A percentile compares a stretch with the other conserved stretches of the same genome.
Conservation (phyloP, 2,329 filamentous ascomycete genomes). For the Aspergillus calidoustus region DNA sequence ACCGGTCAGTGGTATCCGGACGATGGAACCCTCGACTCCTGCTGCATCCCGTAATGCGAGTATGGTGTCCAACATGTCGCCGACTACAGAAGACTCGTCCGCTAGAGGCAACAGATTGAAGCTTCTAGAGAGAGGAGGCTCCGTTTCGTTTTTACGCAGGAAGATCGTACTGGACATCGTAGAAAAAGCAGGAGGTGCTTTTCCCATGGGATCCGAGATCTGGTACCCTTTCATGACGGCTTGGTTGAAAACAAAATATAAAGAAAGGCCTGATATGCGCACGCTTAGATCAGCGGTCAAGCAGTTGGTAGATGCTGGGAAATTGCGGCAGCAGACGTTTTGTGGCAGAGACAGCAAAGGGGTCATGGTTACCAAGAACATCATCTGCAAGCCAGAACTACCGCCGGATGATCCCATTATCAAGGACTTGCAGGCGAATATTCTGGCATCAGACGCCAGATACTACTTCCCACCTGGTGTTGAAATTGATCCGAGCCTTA, state of each 20-base stretch:
- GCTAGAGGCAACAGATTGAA: background rate
- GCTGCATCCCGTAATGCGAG: background rate
- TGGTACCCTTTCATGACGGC: conserved; percentile 58
- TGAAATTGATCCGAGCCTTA: conserved; percentile 42
- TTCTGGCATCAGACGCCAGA: conserved; percentile 51
- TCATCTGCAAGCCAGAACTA: conserved; percentile 55
- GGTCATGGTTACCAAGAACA: conserved; percentile 53
- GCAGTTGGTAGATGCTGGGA: conserved; percentile 54
- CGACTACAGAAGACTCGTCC: conserved; percentile 6
- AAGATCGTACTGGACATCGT: conserved; percentile 61
- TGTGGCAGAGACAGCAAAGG: conserved; percentile 55
- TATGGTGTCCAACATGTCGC: background rate
- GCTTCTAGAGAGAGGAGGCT: conserved; percentile 43
- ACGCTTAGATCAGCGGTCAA: conserved; percentile 58
- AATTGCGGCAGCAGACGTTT: conserved; percentile 58
- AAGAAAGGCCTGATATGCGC: conserved; percentile 55
- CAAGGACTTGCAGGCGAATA: conserved; percentile 53
- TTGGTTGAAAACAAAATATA: conserved; percentile 54
- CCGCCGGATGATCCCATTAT: conserved; percentile 51
- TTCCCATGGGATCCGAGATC: conserved; percentile 60
- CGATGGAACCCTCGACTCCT: conserved; percentile 8
- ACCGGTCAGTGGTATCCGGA: background rate
- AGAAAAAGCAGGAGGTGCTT: conserved; percentile 58
- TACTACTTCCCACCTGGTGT: conserved; percentile 51
- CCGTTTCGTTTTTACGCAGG: conserved; percentile 50